Evolutionary conservation across 257 asterid genomes (phyloP).

Genomic region (Eustoma russellianum): DNA sequence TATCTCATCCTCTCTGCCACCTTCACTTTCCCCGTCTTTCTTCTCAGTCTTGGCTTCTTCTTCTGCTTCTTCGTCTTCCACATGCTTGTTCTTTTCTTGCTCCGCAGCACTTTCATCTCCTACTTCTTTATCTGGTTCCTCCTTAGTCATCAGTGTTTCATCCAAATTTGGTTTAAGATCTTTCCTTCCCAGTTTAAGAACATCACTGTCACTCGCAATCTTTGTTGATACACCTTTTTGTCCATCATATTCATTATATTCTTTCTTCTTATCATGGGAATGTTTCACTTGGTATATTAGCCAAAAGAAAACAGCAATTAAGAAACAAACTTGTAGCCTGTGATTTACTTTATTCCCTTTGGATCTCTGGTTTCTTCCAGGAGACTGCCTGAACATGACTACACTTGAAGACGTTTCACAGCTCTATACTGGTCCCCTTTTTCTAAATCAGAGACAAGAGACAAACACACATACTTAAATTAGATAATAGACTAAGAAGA

Average conservation of each 20-base stretch:
- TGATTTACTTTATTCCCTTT: constrained; percentile 57
- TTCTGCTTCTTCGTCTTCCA: constrained; percentile 27
- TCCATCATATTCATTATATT: constrained; percentile 51
- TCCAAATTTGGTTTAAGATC: constrained; percentile 33
- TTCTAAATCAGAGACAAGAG: too few relatives aligned
- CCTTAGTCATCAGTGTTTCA: constrained; percentile 15
- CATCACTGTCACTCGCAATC: constrained; percentile 16
- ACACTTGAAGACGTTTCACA: not conserved
- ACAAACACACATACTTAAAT: too few relatives aligned
- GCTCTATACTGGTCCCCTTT: too few relatives aligned
- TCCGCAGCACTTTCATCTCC: constrained; percentile 41
- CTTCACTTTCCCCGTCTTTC: constrained; percentile 31
- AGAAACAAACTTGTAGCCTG: constrained; percentile 58
- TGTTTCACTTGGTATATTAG: constrained; percentile 83
- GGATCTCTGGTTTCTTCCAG: constrained; percentile 70
- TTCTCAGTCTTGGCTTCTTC: constrained; percentile 50
- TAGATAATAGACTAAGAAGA: too few relatives aligned
- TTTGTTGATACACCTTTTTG: constrained; percentile 14
- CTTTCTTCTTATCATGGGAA: constrained; percentile 71
- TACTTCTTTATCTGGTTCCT: constrained; percentile 30
- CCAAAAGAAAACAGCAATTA: constrained; percentile 88
- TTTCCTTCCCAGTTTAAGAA: constrained; percentile 61
- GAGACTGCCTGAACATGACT: constrained; percentile 59
- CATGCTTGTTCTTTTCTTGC: constrained; percentile 34
- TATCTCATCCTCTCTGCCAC: constrained; percentile 32